These are phyloP conservation scores for Setaria italica DNA, from an alignment of 202 grass and related monocot species.

Conservation along the genomic window DNA sequence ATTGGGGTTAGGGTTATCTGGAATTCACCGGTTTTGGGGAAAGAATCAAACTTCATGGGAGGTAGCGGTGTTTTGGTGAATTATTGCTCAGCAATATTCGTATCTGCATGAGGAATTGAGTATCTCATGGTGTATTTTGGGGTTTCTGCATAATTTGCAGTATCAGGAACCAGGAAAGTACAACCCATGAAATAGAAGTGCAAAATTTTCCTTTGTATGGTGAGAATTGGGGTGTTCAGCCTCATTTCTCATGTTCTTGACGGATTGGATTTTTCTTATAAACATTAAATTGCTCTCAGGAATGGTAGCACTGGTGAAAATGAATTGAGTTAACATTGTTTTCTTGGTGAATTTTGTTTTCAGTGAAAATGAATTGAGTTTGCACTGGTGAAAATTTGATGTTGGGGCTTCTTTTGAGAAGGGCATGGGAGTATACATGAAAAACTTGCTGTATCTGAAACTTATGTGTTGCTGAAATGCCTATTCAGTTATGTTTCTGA, in stretches of 20 bases:
- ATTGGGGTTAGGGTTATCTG: conserved; percentile 9
- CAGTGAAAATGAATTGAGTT: neutral
- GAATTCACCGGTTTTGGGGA: neutral
- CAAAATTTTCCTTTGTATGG: neutral
- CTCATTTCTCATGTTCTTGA: neutral
- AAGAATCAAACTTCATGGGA: neutral
- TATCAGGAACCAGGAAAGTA: neutral
- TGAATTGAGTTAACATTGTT: neutral
- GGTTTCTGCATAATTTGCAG: conserved; percentile 1
- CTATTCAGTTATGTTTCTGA: neutral
- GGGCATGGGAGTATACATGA: neutral
- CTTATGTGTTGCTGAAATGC: neutral
- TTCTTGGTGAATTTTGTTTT: neutral
- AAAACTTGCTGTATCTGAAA: neutral
- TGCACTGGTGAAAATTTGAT: neutral
- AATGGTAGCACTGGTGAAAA: too few species aligned
- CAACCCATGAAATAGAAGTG: too few species aligned
- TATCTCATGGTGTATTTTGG: neutral
- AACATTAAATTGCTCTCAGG: neutral
- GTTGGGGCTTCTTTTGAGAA: neutral
- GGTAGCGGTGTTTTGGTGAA: too few species aligned
- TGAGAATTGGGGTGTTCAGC: neutral
- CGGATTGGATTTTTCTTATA: neutral
- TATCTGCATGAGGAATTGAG: neutral
- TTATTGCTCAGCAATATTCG: too few species aligned